Evolutionary conservation across 129 eudicot species (phyloP).

Genomic region (Helianthus tuberosus): DNA sequence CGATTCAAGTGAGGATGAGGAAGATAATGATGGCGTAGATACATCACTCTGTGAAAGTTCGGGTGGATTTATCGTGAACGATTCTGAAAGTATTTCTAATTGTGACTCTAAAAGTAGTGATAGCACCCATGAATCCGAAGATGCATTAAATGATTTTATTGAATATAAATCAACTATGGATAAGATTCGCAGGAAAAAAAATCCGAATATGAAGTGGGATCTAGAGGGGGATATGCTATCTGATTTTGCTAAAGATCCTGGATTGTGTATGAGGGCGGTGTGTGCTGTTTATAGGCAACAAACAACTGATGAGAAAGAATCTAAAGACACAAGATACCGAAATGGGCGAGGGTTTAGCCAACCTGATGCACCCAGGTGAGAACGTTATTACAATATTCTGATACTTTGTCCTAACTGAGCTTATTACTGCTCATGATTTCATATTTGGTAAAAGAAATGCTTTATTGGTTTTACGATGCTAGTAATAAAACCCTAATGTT

Average conservation of each 20-base stretch:
- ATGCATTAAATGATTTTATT: conserved; percentile 27
- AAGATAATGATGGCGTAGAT: conserved; percentile 26
- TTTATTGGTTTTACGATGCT: too few species aligned
- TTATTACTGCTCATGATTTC: too few species aligned
- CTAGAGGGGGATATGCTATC: conserved; percentile 73
- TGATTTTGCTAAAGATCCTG: conserved; percentile 60
- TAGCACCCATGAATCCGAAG: conserved; percentile 32
- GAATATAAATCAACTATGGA: conserved; percentile 41
- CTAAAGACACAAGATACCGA: conserved; percentile 37
- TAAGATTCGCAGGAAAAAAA: conserved; percentile 43
- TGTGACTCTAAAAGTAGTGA: conserved; percentile 21
- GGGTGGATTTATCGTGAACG: conserved; percentile 54
- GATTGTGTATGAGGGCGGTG: conserved; percentile 79
- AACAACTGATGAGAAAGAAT: conserved; percentile 54
- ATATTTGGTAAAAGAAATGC: too few species aligned
- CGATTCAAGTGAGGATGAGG: conserved; percentile 23
- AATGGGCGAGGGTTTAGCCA: conserved; percentile 76
- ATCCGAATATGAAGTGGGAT: conserved; percentile 48
- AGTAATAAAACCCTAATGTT: too few species aligned
- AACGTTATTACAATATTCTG: too few species aligned
- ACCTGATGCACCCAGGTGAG: conserved; percentile 56
- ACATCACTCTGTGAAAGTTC: conserved; percentile 31
- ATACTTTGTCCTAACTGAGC: too few species aligned
- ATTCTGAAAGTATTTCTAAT: conserved; percentile 39
- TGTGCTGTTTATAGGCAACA: conserved; percentile 83